Evolutionary conservation across 345 rosid genomes (phyloP).

Genomic region (Crucihimalaya himalaica): DNA sequence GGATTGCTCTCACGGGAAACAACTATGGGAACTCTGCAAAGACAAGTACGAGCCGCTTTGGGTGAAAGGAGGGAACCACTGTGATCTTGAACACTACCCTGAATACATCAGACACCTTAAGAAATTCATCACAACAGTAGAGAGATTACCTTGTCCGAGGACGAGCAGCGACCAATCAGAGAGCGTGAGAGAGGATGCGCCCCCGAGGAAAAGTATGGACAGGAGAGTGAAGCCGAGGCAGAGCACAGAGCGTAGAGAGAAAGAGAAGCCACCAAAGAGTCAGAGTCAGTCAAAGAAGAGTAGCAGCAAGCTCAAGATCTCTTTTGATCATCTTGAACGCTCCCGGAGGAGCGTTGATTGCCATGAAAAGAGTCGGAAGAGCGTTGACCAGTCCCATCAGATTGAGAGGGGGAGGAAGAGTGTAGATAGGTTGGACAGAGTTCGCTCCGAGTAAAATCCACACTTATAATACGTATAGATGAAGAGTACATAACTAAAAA

Average conservation of each 20-base stretch:
- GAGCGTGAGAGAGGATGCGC: conserved; percentile 55
- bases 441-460: conserved; percentile 51
- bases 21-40: conserved; percentile 91
- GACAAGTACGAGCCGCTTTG: conserved; percentile 94
- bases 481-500: conserved; percentile 21
- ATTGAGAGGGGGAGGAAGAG: conserved; percentile 83
- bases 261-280: conserved; percentile 46
- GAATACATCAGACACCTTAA: conserved; percentile 90
- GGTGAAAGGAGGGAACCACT: conserved; percentile 94
- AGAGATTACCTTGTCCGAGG: conserved; percentile 71
- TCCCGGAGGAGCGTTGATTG: conserved; percentile 89
- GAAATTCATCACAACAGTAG: conserved; percentile 81
- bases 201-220: conserved; percentile 78
- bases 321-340: conserved; percentile 75
- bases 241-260: conserved; percentile 61
- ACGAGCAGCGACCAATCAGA: conserved; percentile 43
- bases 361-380: conserved; percentile 80
- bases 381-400: conserved; percentile 57
- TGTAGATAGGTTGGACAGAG: conserved; percentile 76
- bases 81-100: conserved; percentile 83
- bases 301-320: conserved; percentile 55
- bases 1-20: conserved; percentile 92
- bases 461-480: conserved; percentile 23
- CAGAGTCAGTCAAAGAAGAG: conserved; percentile 49
- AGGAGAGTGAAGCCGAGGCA: conserved; percentile 85